Conservation (phyloP, 768 basidiomycete genomes). For the Boletus tomentosulus region DNA sequence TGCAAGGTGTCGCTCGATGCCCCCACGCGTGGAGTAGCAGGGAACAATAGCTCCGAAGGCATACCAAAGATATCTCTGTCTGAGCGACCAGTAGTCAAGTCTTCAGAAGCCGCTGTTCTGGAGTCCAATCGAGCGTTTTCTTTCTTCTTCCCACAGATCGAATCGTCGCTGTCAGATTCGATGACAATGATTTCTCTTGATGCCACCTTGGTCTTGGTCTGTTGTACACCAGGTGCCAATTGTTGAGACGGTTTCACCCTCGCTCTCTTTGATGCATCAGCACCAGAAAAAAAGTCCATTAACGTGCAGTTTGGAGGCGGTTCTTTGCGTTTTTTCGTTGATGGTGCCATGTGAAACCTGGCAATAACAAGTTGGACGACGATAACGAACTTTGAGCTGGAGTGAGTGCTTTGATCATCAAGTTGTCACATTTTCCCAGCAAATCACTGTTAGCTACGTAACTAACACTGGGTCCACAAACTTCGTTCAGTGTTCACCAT, state of each 20-base stretch:
- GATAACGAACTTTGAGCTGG: no score
- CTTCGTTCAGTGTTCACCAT: no score
- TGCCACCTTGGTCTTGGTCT: neutral
- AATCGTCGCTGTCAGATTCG: slow-evolving; percentile 56
- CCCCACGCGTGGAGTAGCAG: neutral
- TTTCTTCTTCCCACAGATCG: neutral
- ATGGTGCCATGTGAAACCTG: slow-evolving; percentile 31
- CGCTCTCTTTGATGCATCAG: slow-evolving; percentile 20
- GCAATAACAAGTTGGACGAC: neutral
- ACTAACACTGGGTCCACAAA: no score
- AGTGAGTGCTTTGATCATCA: no score
- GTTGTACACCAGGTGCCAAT: neutral
- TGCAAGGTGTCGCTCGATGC: no score
- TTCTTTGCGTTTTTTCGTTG: slow-evolving; percentile 34
- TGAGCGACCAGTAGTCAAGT: no score
- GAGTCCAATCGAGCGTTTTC: neutral
- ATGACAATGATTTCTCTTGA: slow-evolving; percentile 52
- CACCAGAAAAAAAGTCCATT: slow-evolving; percentile 41
- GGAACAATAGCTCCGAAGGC: slow-evolving; percentile 24
- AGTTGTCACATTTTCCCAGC: no score
- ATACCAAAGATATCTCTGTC: slow-evolving; percentile 17
- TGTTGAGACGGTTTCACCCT: slow-evolving; percentile 10
- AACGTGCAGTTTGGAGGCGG: slow-evolving; percentile 37
- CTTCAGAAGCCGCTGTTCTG: neutral
- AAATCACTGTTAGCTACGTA: no score